Evolutionary conservation across 2,329 filamentous ascomycete genomes (phyloP).

Genomic region (Trichoderma sp.): DNA sequence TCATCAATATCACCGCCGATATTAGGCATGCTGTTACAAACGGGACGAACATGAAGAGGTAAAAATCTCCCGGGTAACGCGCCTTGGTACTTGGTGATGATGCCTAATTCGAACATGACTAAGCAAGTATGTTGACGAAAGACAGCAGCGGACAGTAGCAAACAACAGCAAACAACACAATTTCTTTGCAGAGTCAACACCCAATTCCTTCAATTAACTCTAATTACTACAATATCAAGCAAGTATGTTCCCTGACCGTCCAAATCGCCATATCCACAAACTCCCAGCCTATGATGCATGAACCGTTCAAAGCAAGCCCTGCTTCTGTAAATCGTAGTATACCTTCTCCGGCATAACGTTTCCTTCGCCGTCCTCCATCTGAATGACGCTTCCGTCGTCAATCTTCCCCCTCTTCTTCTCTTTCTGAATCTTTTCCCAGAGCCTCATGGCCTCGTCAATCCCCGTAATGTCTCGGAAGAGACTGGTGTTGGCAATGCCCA

Average conservation of each 20-base stretch:
- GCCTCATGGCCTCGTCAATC: slow-evolving; percentile 82
- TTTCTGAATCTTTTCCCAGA: slow-evolving; percentile 92
- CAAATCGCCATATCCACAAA: not conserved
- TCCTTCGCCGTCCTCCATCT: slow-evolving; percentile 97
- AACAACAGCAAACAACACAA: not conserved
- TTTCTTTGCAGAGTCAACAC: not conserved
- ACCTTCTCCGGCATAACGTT: slow-evolving; percentile 99
- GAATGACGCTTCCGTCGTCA: slow-evolving; percentile 80
- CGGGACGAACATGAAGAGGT: not conserved
- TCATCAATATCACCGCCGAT: not conserved
- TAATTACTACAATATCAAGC: not conserved
- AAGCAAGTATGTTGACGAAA: not conserved
- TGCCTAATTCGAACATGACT: not conserved
- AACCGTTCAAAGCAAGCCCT: slow-evolving; percentile 69
- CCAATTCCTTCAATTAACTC: not conserved
- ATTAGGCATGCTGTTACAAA: not conserved
- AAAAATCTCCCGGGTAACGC: not conserved
- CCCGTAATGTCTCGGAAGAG: slow-evolving; percentile 92
- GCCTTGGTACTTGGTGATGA: not conserved
- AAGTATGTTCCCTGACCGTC: not conserved
- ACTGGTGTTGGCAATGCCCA: slow-evolving; percentile 88
- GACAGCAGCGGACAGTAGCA: not conserved
- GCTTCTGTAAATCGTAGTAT: slow-evolving; percentile 91
- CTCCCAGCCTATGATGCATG: not conserved
- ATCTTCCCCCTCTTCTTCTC: slow-evolving; percentile 78